phyloP scores from a whole-genome alignment of 805 yeast genomes.

The Lachancea fermentati region DNA sequence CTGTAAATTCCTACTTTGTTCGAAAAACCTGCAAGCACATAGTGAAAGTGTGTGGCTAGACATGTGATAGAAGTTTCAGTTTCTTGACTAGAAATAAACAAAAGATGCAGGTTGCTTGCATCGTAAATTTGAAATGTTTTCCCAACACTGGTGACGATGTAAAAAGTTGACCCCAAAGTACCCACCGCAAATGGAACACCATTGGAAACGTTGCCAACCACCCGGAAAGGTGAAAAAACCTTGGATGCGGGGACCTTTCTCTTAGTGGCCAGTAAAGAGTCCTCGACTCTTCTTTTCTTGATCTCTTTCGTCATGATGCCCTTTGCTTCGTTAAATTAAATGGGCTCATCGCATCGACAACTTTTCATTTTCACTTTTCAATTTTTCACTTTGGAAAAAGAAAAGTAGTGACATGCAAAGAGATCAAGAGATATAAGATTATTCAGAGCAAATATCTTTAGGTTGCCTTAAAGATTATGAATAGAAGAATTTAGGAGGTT shows the following conservation, averaged over 20 bases:
- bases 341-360: background rate
- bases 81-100: conserved; percentile 80
- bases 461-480: too few species aligned
- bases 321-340: background rate
- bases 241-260: conserved; percentile 35
- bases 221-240: conserved; percentile 82
- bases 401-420: background rate
- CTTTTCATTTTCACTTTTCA: background rate
- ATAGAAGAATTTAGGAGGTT: too few species aligned
- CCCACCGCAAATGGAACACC: conserved; percentile 83
- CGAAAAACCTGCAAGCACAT: conserved; percentile 73
- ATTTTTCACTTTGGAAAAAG: background rate
- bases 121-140: conserved; percentile 88
- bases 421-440: too few species aligned
- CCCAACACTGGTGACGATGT: conserved; percentile 87
- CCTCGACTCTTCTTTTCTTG: conserved; percentile 2
- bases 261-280: conserved; percentile 3
- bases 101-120: conserved; percentile 74
- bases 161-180: conserved; percentile 79
- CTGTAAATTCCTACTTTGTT: conserved; percentile 69
- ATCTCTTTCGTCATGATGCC: background rate
- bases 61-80: conserved; percentile 66
- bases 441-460: too few species aligned
- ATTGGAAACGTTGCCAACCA: conserved; percentile 87
- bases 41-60: conserved; percentile 75